Evolutionary conservation across 2,329 filamentous ascomycete species (phyloP).

Genomic region (Shiraia bambusicola): DNA sequence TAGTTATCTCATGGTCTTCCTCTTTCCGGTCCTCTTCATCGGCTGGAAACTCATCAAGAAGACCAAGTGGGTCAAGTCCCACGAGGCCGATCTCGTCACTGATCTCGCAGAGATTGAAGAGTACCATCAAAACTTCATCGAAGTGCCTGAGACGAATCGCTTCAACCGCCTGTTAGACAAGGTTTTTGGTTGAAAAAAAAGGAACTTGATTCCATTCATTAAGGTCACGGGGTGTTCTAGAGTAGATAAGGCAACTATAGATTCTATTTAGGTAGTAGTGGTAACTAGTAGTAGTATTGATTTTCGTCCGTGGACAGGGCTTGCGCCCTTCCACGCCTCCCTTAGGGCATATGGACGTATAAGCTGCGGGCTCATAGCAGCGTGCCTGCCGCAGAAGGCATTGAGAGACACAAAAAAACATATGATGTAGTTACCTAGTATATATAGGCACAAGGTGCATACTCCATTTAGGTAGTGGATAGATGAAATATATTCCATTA

Average conservation of each 20-base stretch:
- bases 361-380: too few relatives aligned
- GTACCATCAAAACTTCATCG: conserved; percentile 63
- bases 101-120: conserved; percentile 68
- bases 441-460: too few relatives aligned
- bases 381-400: too few relatives aligned
- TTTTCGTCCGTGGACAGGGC: too few relatives aligned
- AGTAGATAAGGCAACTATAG: not conserved
- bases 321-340: too few relatives aligned
- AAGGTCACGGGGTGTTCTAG: too few relatives aligned
- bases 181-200: conserved; percentile 42
- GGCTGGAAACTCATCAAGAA: conserved; percentile 71
- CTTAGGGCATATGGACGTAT: too few relatives aligned
- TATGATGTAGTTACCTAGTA: too few relatives aligned
- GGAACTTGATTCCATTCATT: not conserved
- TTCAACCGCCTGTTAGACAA: conserved; percentile 49
- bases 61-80: conserved; percentile 58
- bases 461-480: too few relatives aligned
- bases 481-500: too few relatives aligned
- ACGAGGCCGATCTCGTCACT: conserved; percentile 63
- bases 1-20: conserved; percentile 68
- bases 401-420: too few relatives aligned
- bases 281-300: not conserved
- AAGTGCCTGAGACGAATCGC: conserved; percentile 51
- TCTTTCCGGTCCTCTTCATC: conserved; percentile 69
- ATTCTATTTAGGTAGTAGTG: not conserved